Base-by-base conservation (phyloP, 176 grass and related monocot species). In the Oryza nivara region DNA sequence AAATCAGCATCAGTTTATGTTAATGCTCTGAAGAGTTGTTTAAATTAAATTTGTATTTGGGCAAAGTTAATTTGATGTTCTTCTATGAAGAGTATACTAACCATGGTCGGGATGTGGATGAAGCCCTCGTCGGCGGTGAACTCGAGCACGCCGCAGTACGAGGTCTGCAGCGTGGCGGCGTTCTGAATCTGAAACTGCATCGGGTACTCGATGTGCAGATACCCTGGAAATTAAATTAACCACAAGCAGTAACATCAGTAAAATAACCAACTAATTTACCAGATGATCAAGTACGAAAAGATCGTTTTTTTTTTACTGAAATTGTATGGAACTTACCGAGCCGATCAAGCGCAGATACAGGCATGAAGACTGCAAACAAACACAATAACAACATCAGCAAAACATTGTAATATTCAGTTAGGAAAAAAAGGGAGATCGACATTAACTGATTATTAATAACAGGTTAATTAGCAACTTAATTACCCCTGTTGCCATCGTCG, bases 41-140 rank as follows among this genome's bases (percentile, higher is more conserved):
- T 49, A 2, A 2, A 2, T 58, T 58, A 6, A 20, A 56, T 56
- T 56, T 20, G 52, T 20, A 20, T 19, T 20, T 19, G 52, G 52
- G 6, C 16, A 56, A 56, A 56, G 52, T 20, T 56, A 56, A 20
- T 19, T 72, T 45, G 40, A 23, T 72, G 12, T 52, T 45, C 25
- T 45, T 7, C 47, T 28, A 7, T 73, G 23, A 15, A 28, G 2
- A 30, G 23, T 22, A 45, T 8, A 41, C 26, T n/a, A 86, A 96
- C 93, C 87, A 87, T 85, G 22, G 79, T 68, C n/a, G 88, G 93
- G 66, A 98, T 80, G 81, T 98, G 84, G 52, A 95, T 87, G 87
- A 88, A 92, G 15, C 96, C 96, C 67, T 98, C 96, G 1, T 95
- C 86, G 68, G 89, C 88, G 86, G 70, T 58, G 75, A 95, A 98